phyloP scores from a whole-genome alignment of 2,329 filamentous ascomycete species.

The Didymella glomerata region DNA sequence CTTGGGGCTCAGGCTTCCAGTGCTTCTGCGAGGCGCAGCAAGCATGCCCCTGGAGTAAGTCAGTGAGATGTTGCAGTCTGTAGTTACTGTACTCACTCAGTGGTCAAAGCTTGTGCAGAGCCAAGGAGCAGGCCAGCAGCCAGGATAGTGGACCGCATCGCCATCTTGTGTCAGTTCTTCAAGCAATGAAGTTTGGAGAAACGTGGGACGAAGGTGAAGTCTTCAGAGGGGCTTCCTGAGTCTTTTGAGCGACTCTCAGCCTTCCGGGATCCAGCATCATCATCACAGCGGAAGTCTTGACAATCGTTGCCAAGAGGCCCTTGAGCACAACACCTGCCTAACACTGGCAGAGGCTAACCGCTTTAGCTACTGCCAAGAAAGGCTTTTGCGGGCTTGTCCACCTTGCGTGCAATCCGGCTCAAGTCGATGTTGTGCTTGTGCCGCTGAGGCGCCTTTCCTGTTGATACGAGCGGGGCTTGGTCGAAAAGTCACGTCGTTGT shows the following conservation, averaged over 20 bases:
- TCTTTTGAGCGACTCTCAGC: constrained; percentile 28
- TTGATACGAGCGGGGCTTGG: constrained; percentile 31
- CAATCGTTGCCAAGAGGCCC: constrained; percentile 28
- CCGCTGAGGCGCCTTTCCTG: constrained; percentile 22
- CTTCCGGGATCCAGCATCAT: constrained; percentile 22
- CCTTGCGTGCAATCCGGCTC: constrained; percentile 28
- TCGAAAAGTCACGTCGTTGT: constrained; percentile 20
- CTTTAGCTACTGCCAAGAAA: constrained; percentile 34
- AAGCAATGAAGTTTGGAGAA: constrained; percentile 13
- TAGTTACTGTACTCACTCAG: constrained; percentile 32
- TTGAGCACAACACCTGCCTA: constrained; percentile 26
- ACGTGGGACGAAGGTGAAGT: constrained; percentile 15
- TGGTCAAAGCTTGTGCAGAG: constrained; percentile 37
- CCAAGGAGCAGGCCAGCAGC: constrained; percentile 39
- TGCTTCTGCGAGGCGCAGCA: constrained; percentile 44
- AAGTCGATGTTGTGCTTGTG: constrained; percentile 26
- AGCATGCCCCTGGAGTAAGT: constrained; percentile 29
- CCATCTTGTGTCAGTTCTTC: constrained; percentile 35
- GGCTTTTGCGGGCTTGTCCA: constrained; percentile 29
- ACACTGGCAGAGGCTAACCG: constrained; percentile 17
- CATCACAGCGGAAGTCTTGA: constrained; percentile 23
- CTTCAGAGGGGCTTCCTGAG: constrained; percentile 14
- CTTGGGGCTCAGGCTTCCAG: constrained; percentile 44
- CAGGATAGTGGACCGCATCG: constrained; percentile 36
- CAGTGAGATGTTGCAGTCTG: neutral